Evolutionary conservation across 2,329 filamentous ascomycete species (phyloP).

Genomic region (Ophiocordyceps robertsii): DNA sequence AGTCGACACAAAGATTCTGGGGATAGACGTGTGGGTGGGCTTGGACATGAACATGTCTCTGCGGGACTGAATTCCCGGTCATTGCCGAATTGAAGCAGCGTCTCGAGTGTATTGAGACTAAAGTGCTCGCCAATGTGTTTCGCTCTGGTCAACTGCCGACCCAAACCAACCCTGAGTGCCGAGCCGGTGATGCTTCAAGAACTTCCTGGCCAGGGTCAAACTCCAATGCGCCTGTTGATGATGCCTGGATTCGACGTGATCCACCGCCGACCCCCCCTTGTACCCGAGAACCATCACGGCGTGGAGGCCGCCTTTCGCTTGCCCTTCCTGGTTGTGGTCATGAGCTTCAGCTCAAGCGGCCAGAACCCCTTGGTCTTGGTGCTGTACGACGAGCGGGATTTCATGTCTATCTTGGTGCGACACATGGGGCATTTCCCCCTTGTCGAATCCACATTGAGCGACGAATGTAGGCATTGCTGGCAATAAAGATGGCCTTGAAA

Average conservation of each 20-base stretch:
- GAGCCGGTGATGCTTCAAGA: not conserved
- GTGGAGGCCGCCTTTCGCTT: conserved; percentile 21
- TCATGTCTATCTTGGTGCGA: conserved; percentile 41
- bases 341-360: conserved; percentile 48
- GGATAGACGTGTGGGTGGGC: too few species aligned
- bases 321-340: conserved; percentile 41
- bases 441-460: conserved; percentile 41
- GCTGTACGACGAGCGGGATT: conserved; percentile 24
- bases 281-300: conserved; percentile 7
- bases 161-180: too few species aligned
- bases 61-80: too few species aligned
- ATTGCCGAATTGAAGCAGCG: too few species aligned
- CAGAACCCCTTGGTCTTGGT: conserved; percentile 39
- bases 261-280: too few species aligned
- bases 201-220: not conserved
- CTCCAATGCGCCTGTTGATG: not conserved
- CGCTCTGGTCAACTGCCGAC: too few species aligned
- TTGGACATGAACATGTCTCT: too few species aligned
- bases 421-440: conserved; percentile 51
- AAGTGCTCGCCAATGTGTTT: too few species aligned
- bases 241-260: not conserved
- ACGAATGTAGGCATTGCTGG: conserved; percentile 46
- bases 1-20: too few species aligned
- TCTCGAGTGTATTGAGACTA: too few species aligned
- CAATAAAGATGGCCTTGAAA: conserved; percentile 49